Evolutionary conservation across 148 eudicot genomes (phyloP).

Genomic region (Vaccinium corymbosum): DNA sequence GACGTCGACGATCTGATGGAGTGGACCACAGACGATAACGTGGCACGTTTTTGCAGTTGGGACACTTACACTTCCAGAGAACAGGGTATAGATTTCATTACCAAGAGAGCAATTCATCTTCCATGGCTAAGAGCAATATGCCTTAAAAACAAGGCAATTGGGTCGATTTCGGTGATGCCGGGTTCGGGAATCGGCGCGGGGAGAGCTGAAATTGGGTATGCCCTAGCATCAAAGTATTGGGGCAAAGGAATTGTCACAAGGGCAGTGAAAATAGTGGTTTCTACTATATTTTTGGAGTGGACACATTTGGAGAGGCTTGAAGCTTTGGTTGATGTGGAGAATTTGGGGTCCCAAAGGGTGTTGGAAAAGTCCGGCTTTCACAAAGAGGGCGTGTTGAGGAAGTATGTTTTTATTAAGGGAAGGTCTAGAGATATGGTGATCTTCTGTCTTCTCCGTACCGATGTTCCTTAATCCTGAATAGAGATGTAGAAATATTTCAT

Average conservation of each 20-base stretch:
- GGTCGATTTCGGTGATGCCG: conserved; percentile 24
- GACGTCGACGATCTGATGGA: conserved; percentile 39
- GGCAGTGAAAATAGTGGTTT: conserved; percentile 29
- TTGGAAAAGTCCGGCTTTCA: conserved; percentile 23
- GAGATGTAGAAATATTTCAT: no score
- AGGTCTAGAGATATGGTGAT: not conserved
- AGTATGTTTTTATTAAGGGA: not conserved
- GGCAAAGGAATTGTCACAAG: conserved; percentile 33
- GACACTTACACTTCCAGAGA: conserved; percentile 29
- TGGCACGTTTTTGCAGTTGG: conserved; percentile 26
- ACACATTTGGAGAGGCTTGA: conserved; percentile 27
- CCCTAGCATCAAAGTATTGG: conserved; percentile 30
- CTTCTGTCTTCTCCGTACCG: not conserved
- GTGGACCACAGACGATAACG: conserved; percentile 39
- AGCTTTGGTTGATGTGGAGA: conserved; percentile 28
- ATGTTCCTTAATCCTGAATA: not conserved
- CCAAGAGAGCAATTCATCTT: conserved; percentile 23
- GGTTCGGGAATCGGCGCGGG: not conserved
- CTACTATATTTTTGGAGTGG: conserved; percentile 24
- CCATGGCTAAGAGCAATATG: conserved; percentile 39
- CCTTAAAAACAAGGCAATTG: conserved; percentile 21
- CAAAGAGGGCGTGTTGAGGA: not conserved
- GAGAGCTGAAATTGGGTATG: conserved; percentile 35
- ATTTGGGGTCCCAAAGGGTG: conserved; percentile 34
- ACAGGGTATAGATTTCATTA: conserved; percentile 23